phyloP scores from a whole-genome alignment of 306 rosid genomes.

The Inga oerstediana region DNA sequence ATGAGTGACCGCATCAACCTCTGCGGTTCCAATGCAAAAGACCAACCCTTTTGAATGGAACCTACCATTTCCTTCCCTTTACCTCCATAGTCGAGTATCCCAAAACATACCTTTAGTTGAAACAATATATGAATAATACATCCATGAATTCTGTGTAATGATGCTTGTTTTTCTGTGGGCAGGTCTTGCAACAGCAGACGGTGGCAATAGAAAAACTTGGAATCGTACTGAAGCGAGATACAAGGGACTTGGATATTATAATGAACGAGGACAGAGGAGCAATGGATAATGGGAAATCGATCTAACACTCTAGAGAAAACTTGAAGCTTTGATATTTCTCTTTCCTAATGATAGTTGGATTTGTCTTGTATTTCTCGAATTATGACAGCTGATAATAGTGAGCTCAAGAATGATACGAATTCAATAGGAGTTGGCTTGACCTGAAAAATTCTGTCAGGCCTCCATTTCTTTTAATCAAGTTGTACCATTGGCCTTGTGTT shows the following conservation, averaged over 20 bases:
- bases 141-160: background rate
- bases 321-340: background rate
- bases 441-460: background rate
- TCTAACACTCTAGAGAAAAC: slow-evolving; percentile 2
- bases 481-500: background rate
- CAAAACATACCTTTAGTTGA: background rate
- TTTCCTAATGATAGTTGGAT: background rate
- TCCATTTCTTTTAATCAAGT: background rate
- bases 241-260: slow-evolving; percentile 88
- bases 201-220: slow-evolving; percentile 95
- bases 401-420: background rate
- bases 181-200: slow-evolving; percentile 96
- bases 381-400: background rate
- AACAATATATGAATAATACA: background rate
- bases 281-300: slow-evolving; percentile 36
- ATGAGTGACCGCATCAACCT: too few species aligned
- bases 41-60: background rate
- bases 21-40: too few species aligned
- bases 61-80: background rate
- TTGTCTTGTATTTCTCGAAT: background rate
- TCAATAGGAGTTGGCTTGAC: background rate
- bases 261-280: slow-evolving; percentile 64
- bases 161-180: slow-evolving; percentile 31
- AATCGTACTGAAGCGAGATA: slow-evolving; percentile 84
- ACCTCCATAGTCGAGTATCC: background rate